Conservation (phyloP, 768 basidiomycete genomes). For the Suillus decipiens region DNA sequence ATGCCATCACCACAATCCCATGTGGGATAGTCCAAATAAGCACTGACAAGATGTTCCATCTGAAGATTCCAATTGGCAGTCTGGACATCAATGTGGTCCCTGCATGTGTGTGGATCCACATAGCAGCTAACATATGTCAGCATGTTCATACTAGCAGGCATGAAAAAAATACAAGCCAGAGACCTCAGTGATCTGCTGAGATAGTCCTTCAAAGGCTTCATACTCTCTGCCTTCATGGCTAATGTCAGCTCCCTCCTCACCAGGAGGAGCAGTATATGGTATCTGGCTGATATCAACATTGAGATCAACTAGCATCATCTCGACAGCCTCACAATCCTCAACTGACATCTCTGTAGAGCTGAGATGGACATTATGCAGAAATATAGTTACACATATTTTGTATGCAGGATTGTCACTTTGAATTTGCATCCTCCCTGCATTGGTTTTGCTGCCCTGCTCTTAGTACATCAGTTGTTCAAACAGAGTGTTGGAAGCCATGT, state of each 20-base stretch:
- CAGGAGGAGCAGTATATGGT: constrained; percentile 6
- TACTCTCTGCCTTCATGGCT: constrained; percentile 9
- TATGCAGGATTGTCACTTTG: not conserved
- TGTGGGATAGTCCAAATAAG: constrained; percentile 2
- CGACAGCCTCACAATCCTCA: not conserved
- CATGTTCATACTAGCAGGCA: too few species aligned
- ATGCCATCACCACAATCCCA: not conserved
- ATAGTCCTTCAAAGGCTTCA: not conserved
- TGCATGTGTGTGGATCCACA: not conserved
- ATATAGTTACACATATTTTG: not conserved
- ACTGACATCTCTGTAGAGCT: not conserved
- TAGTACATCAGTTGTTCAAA: not conserved
- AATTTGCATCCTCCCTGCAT: not conserved
- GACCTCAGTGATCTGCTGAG: constrained; percentile 6
- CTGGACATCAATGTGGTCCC: not conserved
- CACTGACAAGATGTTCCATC: not conserved
- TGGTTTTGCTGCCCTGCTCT: not conserved
- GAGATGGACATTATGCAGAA: not conserved
- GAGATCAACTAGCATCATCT: not conserved
- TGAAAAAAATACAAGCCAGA: constrained; percentile 1
- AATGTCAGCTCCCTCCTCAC: constrained; percentile 8
- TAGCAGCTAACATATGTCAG: not conserved
- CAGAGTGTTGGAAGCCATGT: not conserved
- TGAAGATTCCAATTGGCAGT: constrained; percentile 2
- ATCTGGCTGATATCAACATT: not conserved